Conservation (phyloP, 176 grass and related monocot genomes). For the Hyparrhenia diplandra region DNA sequence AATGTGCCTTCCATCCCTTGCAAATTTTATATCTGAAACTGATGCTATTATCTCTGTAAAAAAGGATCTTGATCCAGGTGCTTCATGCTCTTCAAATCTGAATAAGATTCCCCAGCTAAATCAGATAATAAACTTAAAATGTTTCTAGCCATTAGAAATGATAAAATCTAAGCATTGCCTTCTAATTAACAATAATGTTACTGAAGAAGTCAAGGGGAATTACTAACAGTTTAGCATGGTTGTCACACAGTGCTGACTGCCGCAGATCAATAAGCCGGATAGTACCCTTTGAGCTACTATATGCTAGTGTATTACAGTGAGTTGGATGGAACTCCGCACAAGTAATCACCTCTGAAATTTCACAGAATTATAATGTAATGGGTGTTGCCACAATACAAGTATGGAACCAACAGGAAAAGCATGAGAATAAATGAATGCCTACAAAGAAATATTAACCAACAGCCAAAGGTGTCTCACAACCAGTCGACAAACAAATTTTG, state of each 20-base stretch:
- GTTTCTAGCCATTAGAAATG: constrained; percentile 17
- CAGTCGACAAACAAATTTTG: constrained; percentile 13
- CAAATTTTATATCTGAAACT: constrained; percentile 84
- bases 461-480: constrained; percentile 9
- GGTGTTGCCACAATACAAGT: constrained; percentile 13
- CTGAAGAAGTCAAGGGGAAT: constrained; percentile 20
- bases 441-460: background rate
- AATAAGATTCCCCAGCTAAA: constrained; percentile 5
- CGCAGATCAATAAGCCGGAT: constrained; percentile 98
- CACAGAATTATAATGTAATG: constrained; percentile 21
- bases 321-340: constrained; percentile 94
- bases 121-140: constrained; percentile 22
- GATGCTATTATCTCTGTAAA: constrained; percentile 97
- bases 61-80: constrained; percentile 74
- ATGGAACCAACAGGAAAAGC: constrained; percentile 5
- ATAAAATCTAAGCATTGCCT: constrained; percentile 20
- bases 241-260: constrained; percentile 94
- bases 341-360: constrained; percentile 97
- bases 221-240: constrained; percentile 92
- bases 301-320: constrained; percentile 91
- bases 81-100: constrained; percentile 92
- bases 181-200: background rate
- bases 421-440: background rate
- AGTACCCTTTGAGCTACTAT: constrained; percentile 99
- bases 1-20: constrained; percentile 76